A percentile compares a stretch with the other conserved stretches of the same genome.
phyloP scores from a whole-genome alignment of 352 stramenopile species.

The Phytophthora crassamura region DNA sequence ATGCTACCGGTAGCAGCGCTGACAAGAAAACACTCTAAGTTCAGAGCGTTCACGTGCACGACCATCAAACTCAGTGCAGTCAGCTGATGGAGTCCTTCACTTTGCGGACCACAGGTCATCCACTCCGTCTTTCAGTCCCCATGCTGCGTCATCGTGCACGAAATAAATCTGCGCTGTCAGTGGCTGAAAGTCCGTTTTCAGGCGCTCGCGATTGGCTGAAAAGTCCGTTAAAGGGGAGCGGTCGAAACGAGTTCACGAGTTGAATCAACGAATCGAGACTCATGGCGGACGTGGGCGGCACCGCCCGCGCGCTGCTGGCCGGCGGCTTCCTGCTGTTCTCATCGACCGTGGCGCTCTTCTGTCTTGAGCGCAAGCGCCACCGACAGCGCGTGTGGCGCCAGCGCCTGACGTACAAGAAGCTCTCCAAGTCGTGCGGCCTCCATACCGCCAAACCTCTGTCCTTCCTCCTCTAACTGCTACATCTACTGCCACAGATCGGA shows the following conservation, averaged over 20 bases:
- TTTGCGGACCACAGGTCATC: too few species aligned
- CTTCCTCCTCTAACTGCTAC: not conserved
- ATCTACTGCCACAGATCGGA: constrained; percentile 61
- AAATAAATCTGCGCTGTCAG: not conserved
- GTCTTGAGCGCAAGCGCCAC: constrained; percentile 68
- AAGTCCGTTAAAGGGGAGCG: not conserved
- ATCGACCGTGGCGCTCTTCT: constrained; percentile 69
- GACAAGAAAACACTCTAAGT: too few species aligned
- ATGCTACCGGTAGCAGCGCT: too few species aligned
- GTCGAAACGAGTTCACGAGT: not conserved
- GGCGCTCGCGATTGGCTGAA: not conserved
- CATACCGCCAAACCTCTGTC: too few species aligned
- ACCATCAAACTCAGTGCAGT: too few species aligned
- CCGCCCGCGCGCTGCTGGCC: constrained; percentile 42
- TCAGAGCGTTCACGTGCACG: too few species aligned
- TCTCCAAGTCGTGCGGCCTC: constrained; percentile 73
- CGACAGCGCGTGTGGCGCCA: constrained; percentile 74
- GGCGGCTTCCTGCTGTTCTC: constrained; percentile 82
- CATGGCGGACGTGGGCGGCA: constrained; percentile 3
- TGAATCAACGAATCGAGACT: not conserved
- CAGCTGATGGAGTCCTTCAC: too few species aligned
- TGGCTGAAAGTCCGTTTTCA: constrained; percentile 10
- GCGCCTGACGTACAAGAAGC: constrained; percentile 86
- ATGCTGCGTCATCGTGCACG: too few species aligned
- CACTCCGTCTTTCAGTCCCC: too few species aligned